A percentile compares a stretch with the other conserved stretches of the same genome.
Evolutionary conservation across 2,329 filamentous ascomycete genomes (phyloP).

Genomic region (Fusarium fujikuroi): DNA sequence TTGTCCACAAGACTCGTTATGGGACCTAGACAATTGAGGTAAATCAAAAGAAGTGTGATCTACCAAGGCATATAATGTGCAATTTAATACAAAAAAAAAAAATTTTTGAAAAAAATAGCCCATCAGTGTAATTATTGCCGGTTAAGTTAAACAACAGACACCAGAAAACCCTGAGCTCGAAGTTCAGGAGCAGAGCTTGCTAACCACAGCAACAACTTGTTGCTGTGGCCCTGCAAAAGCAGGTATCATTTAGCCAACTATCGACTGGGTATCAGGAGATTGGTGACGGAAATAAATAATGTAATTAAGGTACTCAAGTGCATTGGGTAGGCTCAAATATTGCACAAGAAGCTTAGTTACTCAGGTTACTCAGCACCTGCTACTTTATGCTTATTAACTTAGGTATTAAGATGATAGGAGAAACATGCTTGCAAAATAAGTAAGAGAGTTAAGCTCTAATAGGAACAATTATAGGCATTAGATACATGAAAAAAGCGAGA

Average conservation of each 20-base stretch:
- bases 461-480: neutral
- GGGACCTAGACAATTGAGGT: neutral
- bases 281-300: neutral
- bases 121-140: neutral
- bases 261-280: neutral
- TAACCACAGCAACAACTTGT: too few species aligned
- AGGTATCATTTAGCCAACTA: neutral
- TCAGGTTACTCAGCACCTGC: neutral
- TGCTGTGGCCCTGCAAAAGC: neutral
- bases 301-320: neutral
- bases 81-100: neutral
- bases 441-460: neutral
- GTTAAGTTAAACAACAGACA: neutral
- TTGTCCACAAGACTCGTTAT: neutral
- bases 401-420: neutral
- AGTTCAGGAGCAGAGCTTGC: neutral
- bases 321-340: neutral
- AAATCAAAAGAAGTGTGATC: neutral
- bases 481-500: too few species aligned
- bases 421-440: neutral
- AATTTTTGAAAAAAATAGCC: neutral
- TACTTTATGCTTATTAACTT: neutral
- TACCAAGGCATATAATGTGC: too few species aligned
- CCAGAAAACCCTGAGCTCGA: neutral
- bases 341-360: neutral